phyloP scores from a whole-genome alignment of 345 rosid genomes.

The Hibiscus trionum region DNA sequence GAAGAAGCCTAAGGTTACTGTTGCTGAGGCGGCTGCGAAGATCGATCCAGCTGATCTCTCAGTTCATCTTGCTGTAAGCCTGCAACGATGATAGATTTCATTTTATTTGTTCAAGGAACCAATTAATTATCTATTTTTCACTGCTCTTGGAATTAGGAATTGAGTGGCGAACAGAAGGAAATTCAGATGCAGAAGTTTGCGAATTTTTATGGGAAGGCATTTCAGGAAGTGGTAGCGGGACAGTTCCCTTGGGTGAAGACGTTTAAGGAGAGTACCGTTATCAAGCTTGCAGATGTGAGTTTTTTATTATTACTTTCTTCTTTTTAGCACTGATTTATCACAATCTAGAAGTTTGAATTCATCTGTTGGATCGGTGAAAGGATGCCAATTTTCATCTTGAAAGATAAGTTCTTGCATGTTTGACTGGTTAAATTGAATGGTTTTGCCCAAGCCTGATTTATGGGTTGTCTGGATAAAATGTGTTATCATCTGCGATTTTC shows the following conservation, averaged over 20 bases:
- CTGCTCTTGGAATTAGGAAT: constrained; percentile 24
- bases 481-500: background rate
- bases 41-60: constrained; percentile 47
- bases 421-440: background rate
- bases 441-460: background rate
- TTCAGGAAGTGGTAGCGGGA: constrained; percentile 42
- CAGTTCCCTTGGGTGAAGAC: constrained; percentile 61
- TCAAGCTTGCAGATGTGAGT: constrained; percentile 52
- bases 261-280: constrained; percentile 45
- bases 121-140: background rate
- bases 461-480: background rate
- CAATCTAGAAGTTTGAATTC: background rate
- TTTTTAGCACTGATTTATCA: background rate
- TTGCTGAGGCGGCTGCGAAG: constrained; percentile 58
- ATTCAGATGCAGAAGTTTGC: constrained; percentile 64
- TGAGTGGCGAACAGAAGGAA: constrained; percentile 43
- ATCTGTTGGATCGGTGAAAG: background rate
- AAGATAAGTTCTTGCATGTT: background rate
- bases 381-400: background rate
- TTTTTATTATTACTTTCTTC: background rate
- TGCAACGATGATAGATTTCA: constrained; percentile 24
- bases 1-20: constrained; percentile 63
- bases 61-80: constrained; percentile 43
- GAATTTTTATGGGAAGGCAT: constrained; percentile 61
- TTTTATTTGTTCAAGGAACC: background rate